These are phyloP conservation scores for Ceratobasidium sp. DNA, from an alignment of 1,284 basidiomycete species.

Conservation along the genomic window DNA sequence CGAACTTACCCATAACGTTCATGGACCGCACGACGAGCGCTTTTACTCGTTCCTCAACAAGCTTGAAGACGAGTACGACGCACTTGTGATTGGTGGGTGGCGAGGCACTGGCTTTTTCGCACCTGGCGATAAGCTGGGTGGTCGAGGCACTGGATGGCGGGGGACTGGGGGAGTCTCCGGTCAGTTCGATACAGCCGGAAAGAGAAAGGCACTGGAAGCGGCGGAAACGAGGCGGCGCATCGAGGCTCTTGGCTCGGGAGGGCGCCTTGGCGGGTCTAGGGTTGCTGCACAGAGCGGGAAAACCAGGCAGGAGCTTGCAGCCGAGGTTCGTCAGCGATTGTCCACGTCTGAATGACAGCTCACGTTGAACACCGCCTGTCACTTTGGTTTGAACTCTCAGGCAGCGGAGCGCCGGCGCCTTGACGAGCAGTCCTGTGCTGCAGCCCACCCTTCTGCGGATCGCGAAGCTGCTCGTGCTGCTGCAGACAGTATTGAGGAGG, in stretches of 20 bases:
- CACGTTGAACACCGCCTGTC: not conserved
- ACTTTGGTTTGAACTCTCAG: constrained; percentile 49
- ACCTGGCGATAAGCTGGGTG: constrained; percentile 69
- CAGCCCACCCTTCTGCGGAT: constrained; percentile 27
- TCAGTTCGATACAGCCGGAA: constrained; percentile 49
- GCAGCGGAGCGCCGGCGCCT: constrained; percentile 77
- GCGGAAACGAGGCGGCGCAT: constrained; percentile 50
- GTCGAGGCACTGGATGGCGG: constrained; percentile 58
- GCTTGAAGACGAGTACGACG: constrained; percentile 82
- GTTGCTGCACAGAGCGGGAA: constrained; percentile 53
- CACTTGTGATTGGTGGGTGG: constrained; percentile 76
- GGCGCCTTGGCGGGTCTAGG: constrained; percentile 44
- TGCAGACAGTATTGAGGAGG: constrained; percentile 65
- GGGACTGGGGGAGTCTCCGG: constrained; percentile 66
- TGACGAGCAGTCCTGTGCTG: constrained; percentile 73
- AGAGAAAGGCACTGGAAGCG: constrained; percentile 29
- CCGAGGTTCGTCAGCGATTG: constrained; percentile 62
- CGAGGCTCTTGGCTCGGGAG: constrained; percentile 43
- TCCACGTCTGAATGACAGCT: no score
- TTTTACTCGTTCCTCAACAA: constrained; percentile 76
- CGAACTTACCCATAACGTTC: constrained; percentile 88
- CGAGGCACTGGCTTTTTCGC: constrained; percentile 83
- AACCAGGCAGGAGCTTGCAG: constrained; percentile 73
- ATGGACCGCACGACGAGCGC: constrained; percentile 83
- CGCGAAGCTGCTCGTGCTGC: constrained; percentile 56